Evolutionary conservation across 2,329 filamentous ascomycete genomes (phyloP), one percentile per base, ranked within the genome.

Genomic region (Fusarium virguliforme): DNA sequence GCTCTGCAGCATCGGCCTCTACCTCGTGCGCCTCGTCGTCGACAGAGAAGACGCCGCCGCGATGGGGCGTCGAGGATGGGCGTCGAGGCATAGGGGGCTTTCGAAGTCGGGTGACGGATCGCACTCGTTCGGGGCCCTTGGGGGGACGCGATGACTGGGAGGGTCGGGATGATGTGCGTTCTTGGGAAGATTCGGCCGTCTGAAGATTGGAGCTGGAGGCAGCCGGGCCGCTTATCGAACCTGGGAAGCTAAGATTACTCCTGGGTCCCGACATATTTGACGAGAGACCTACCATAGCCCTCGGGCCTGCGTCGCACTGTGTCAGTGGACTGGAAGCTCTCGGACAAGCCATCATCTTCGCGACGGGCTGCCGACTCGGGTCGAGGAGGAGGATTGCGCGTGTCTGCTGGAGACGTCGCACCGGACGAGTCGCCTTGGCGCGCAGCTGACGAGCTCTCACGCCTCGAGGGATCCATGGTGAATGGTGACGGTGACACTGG

Each of bases 1-100:
- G 83, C 65, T 80, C 84, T 48, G 82, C 82, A 68, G 87, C 82
- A 76, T 94, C 92, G 68, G 89, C 88, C 77, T 93, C 91, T 22
- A 97, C 90, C 80, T 98, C 95, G 71, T 90, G 87, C 26, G 90
- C 85, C 77, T 94, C 94, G 79, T 98, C 95, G 78, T 98, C 95
- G 53, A 94, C 94, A 0, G 95, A 98, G 82, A 97, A 98, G 66
- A 95, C 87, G 68, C 93, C 92, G 32, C 95, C 93, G 60, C 94
- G 91, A 78, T 95, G 90, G 3, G 94, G 94, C 41, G 90, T 90
- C 62, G 94, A 94, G 2, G 70, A 72, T n/a, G 91, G 86, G 67
- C 94, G 91, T 73, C 94, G 91, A 64, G 88, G 80, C 80, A 95
- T 88, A 10, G 88, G 83, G 18, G 94, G 94, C 79, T 95, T 97